Conservation (phyloP, 306 rosid genomes). For the Medicago ruthenica region DNA sequence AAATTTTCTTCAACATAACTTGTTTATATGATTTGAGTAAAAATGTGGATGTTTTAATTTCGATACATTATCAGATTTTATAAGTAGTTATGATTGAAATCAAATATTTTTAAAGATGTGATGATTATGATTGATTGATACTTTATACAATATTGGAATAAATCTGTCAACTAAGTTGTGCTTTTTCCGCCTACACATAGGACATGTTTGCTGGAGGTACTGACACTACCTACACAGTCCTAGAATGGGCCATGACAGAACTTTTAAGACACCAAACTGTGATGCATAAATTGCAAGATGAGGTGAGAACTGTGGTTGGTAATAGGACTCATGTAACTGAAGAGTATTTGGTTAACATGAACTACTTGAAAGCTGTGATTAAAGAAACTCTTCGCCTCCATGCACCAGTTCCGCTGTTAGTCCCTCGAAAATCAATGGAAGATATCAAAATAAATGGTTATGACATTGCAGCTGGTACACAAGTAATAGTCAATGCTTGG, state of each 20-base stretch:
- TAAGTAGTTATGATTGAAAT: no score
- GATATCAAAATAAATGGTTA: slow-evolving; percentile 28
- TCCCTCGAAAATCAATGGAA: slow-evolving; percentile 13
- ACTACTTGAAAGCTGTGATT: slow-evolving; percentile 40
- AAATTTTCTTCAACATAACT: no score
- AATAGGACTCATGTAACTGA: slow-evolving; percentile 23
- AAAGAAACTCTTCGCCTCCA: slow-evolving; percentile 38
- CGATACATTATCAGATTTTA: no score
- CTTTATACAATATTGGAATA: no score
- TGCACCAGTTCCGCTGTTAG: background rate
- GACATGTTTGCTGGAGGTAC: slow-evolving; percentile 39
- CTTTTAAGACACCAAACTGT: background rate
- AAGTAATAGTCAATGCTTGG: slow-evolving; percentile 20
- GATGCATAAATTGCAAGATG: slow-evolving; percentile 37
- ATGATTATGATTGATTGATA: no score
- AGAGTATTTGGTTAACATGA: slow-evolving; percentile 29
- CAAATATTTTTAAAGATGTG: no score
- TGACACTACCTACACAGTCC: slow-evolving; percentile 21
- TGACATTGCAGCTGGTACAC: slow-evolving; percentile 33
- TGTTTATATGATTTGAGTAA: no score
- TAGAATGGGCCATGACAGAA: slow-evolving; percentile 41
- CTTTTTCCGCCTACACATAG: background rate
- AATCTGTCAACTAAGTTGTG: no score
- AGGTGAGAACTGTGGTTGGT: slow-evolving; percentile 26
- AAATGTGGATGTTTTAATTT: no score